Conservation (phyloP, 306 rosid species). For the Rubus idaeus region DNA sequence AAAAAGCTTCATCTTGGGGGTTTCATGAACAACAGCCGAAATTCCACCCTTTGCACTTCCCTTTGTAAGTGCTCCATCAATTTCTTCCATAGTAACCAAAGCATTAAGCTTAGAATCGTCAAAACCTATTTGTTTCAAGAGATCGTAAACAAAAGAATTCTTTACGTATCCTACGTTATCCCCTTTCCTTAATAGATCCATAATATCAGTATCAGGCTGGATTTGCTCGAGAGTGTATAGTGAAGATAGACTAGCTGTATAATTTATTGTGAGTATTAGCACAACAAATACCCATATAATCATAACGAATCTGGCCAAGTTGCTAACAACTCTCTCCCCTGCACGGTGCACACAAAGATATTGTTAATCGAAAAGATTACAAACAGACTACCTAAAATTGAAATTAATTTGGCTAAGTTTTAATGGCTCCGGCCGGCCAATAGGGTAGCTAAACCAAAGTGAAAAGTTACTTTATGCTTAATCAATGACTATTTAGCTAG, state of each 20-base stretch:
- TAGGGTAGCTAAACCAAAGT: too few relatives aligned
- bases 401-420: too few relatives aligned
- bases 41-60: slow-evolving; percentile 36
- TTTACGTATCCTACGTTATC: slow-evolving; percentile 61
- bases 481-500: too few relatives aligned
- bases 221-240: slow-evolving; percentile 53
- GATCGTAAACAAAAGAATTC: slow-evolving; percentile 33
- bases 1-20: too few relatives aligned
- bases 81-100: slow-evolving; percentile 16
- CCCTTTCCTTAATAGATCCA: slow-evolving; percentile 29
- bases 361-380: not conserved
- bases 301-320: slow-evolving; percentile 58
- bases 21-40: slow-evolving; percentile 37
- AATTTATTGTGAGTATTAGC: slow-evolving; percentile 57
- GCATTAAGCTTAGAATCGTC: slow-evolving; percentile 27
- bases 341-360: not conserved
- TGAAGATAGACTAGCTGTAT: slow-evolving; percentile 61
- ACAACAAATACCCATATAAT: slow-evolving; percentile 65
- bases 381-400: too few relatives aligned
- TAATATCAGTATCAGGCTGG: slow-evolving; percentile 38
- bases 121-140: slow-evolving; percentile 41
- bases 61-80: slow-evolving; percentile 14
- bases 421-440: too few relatives aligned
- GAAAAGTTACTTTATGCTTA: too few relatives aligned
- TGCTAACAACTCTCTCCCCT: slow-evolving; percentile 63